Base-by-base conservation (phyloP, 2,329 filamentous ascomycete species). In the Parasarocladium wereldwijsianum region DNA sequence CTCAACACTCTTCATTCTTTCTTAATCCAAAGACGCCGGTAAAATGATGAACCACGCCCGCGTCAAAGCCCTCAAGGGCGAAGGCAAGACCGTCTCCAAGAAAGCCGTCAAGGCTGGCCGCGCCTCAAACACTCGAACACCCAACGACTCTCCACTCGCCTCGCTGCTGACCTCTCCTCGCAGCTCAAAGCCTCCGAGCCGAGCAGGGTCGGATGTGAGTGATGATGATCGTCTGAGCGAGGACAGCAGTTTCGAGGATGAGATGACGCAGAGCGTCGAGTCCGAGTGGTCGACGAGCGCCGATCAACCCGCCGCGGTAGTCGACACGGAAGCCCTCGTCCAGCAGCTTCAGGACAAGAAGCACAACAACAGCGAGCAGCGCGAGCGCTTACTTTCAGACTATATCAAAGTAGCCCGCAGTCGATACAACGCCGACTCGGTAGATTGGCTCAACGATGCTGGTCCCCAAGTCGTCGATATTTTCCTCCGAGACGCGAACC, bases 291-390 rank as follows among this genome's bases (percentile, higher is more conserved):
- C 72, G n/a, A 70, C 80, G 36, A 78, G 83, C 39, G 74, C 75
- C 20, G 59, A 76, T 18, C 63, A 66, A 13, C 18, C 17, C 7
- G 58, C 64, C 16, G n/a, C n/a, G n/a, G n/a, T n/a, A n/a, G 81
- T 79, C 67, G 66, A 72, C 32, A 43, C 48, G 19, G 59, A 64
- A 17, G 66, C 75, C 37, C 69, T 76, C 34, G 73, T 92, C 37
- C 64, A 76, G 27, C 73, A 80, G 40, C 68, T 93, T 17, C 62
- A 77, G 32, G 63, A 69, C 37, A 75, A 81, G 43, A 93, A 92
- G 62, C 73, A 77, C 39, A 83, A 76, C 51, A 84, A 75, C 39
- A 69, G 66, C 15, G 70, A 80, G 37, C 71, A 73, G 14, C 71
- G 84, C 31, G 77, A 84, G 43, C 44, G 51, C 14, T 42, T 50